Base-by-base conservation (phyloP, 495 filamentous ascomycete species). In the Amniculicola lignicola region DNA sequence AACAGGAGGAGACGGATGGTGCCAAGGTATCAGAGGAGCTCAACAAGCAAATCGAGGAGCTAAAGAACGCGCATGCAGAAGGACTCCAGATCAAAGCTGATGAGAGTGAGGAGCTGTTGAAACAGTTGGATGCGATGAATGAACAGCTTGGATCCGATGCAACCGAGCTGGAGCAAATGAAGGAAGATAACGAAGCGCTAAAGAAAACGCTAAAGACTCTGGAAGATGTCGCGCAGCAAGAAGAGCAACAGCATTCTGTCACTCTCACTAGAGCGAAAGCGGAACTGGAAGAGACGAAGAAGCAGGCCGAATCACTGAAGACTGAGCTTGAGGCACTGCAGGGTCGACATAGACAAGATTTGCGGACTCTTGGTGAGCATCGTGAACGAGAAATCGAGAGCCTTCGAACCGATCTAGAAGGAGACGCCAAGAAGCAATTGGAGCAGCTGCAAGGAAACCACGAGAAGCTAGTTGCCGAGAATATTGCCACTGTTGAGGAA, bases 341-440 rank as follows among this genome's bases (percentile, higher is more conserved):
- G 28, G 54, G 59, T 6, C n/a, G 50, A 18, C 48, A 58, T 41
- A 31, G 24, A 2, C 48, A 59, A 38, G 43, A 58, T 16, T 19
- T 63, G 35, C 54, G 33, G 23, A 35, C 49, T n/a, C 28, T 63
- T 25, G 60, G 60, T 12, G 24, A 63, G 22, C 50, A 63, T 29
- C 61, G 47, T 29, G 61, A 63, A 12, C 44, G 43, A 16, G 55
- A 63, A 28, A 63, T 63, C n/a, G 61, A 63, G 16, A 59, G 55
- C 5, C 42, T 63, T 14, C 54, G 61, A 12, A 55, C 54, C 1
- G 55, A 63, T 44, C 61, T 64, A 15, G 56, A 64, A 28, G 56
- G 56, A 11, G 61, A 64, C 29, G 61, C 61, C 9, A 64, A 60
- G 46, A 64, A 56, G 11, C 56, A 39, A 0, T 25, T 64, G 10